Conservation (phyloP, 2,329 filamentous ascomycete species). For the Fusarium acutatum region DNA sequence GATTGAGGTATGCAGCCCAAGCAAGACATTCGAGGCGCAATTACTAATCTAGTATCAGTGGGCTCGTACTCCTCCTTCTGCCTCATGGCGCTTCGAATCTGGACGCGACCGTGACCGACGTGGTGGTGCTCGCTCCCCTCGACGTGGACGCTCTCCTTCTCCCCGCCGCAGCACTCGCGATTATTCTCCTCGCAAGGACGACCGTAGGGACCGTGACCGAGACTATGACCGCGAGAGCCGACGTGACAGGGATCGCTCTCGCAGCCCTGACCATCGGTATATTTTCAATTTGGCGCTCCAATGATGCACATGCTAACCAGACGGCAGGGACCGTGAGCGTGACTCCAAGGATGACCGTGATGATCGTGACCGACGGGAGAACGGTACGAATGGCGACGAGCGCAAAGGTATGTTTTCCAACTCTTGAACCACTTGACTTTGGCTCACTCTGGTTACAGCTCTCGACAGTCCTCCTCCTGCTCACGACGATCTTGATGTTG, state of each 20-base stretch:
- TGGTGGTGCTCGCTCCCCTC: constrained; percentile 67
- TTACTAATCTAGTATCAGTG: constrained; percentile 66
- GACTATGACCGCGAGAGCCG: constrained; percentile 81
- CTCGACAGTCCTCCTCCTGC: constrained; percentile 82
- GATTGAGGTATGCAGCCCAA: constrained; percentile 79
- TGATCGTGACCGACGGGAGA: constrained; percentile 78
- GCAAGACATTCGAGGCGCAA: neutral
- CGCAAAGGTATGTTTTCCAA: constrained; percentile 75
- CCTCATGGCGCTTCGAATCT: constrained; percentile 97
- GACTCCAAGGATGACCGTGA: constrained; percentile 73
- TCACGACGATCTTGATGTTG: constrained; percentile 95
- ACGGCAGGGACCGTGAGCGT: constrained; percentile 60
- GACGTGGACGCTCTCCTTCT: constrained; percentile 77
- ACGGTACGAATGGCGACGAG: constrained; percentile 84
- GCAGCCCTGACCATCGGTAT: constrained; percentile 72
- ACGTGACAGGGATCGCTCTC: constrained; percentile 79
- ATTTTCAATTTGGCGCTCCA: neutral
- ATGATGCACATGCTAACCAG: constrained; percentile 8
- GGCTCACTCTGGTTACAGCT: constrained; percentile 51
- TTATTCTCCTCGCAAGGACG: constrained; percentile 89
- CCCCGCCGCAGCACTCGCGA: constrained; percentile 81
- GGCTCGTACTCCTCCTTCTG: constrained; percentile 97
- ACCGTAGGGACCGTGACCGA: constrained; percentile 81
- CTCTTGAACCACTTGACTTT: neutral
- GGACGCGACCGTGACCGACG: constrained; percentile 78